Conservation (phyloP, 2,329 filamentous ascomycete genomes). For the Pezicula neosporulosa region DNA sequence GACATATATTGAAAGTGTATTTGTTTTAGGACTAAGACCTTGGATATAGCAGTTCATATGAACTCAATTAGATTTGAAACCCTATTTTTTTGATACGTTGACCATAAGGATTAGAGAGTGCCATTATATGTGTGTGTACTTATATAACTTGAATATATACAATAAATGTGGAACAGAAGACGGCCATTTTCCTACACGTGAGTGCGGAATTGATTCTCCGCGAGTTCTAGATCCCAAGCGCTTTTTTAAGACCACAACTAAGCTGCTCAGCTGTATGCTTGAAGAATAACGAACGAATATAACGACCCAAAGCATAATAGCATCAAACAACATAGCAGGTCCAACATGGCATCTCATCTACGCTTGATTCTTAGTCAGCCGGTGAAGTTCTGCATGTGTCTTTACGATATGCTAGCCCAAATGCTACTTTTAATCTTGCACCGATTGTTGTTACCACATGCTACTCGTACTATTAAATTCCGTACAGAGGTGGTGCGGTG, state of each 20-base stretch:
- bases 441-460: background rate
- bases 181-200: background rate
- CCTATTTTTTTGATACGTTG: background rate
- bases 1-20: background rate
- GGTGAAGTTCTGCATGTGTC: background rate
- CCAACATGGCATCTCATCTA: background rate
- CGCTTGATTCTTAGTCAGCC: background rate
- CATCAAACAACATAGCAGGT: conserved; percentile 16
- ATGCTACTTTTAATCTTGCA: background rate
- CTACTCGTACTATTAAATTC: background rate
- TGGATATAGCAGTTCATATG: background rate
- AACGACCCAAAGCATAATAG: background rate
- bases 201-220: background rate
- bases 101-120: background rate
- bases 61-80: background rate
- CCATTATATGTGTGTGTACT: background rate
- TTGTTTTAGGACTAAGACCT: background rate
- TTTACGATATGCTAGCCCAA: background rate
- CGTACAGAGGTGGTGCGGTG: conserved; percentile 1
- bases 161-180: background rate
- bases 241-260: background rate
- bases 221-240: background rate
- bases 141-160: background rate
- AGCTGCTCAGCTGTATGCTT: background rate
- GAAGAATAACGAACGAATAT: background rate